Evolutionary conservation across 257 asterid genomes (phyloP), one percentile per base, ranked within the genome.

Genomic region (Ilex aquifolium): DNA sequence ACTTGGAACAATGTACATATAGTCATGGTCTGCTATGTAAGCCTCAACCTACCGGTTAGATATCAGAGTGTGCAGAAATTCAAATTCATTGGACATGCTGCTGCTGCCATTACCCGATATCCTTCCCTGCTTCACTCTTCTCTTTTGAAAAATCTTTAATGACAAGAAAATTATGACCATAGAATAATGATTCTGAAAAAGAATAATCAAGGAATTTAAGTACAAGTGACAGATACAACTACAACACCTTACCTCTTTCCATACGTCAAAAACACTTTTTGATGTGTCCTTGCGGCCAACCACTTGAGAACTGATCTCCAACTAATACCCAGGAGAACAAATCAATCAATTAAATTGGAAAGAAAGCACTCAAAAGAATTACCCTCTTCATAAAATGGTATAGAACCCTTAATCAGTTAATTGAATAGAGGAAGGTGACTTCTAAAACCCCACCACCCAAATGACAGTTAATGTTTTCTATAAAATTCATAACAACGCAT

Each of bases 241-340:
- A 59, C 59, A 11, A 36, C 53, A 56, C 69, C 2, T 84, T 64
- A 89, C 99, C 94, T 87, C 97, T 85, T 90, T 93, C 99, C 99
- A 93, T 70, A 93, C 64, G 69, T 87, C 96, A 71, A 93, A 84
- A 64, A 95, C 93, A 78, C 91, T 87, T 82, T 65, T 90, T 62
- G 95, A 66, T 67, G 79, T 62, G 81, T 93, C 97, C 74, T 93
- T 93, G 69, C 77, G 76, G 64, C 99, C 97, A 74, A 87, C 95
- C 84, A 90, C 99, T 80, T 93, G 99, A 65, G 97, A 79, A 72
- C 88, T 76, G 67, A 93, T 79, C 69, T 90, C 96, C 95, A 85
- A 62, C 99, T 77, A 62, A 68, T 65, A 66, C 61, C 13, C 55
- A 63, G 64, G 60, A 74, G 66, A 36, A 40, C 31, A 56, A 53